phyloP scores from a whole-genome alignment of 805 yeast species.

The Candida montana region DNA sequence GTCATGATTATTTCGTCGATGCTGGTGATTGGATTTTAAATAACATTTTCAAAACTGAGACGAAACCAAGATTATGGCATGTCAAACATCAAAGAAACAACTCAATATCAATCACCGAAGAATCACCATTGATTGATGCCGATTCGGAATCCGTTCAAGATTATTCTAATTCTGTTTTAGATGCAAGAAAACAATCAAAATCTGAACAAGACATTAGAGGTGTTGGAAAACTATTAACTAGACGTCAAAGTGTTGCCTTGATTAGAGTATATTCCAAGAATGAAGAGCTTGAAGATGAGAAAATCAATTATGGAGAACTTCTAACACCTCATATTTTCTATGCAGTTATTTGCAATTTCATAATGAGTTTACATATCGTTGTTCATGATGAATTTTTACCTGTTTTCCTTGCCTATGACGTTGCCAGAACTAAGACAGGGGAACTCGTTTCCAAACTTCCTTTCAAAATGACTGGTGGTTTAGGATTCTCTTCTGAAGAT shows the following conservation, averaged over 20 bases:
- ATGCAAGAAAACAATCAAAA: background rate
- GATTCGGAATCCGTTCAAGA: background rate
- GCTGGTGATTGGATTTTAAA: slow-evolving; percentile 34
- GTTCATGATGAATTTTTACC: slow-evolving; percentile 54
- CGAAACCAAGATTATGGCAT: slow-evolving; percentile 27
- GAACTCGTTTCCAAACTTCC: slow-evolving; percentile 15
- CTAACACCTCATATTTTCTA: slow-evolving; percentile 29
- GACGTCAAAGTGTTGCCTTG: slow-evolving; percentile 29
- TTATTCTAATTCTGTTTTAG: background rate
- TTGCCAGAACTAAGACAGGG: slow-evolving; percentile 13
- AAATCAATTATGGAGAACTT: slow-evolving; percentile 20
- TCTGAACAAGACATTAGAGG: slow-evolving; percentile 25
- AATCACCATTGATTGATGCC: slow-evolving; percentile 15
- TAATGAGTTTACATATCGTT: slow-evolving; percentile 41
- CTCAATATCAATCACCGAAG: slow-evolving; percentile 9
- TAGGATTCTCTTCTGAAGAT: slow-evolving; percentile 16
- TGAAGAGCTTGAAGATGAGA: slow-evolving; percentile 25
- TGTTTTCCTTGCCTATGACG: slow-evolving; percentile 40
- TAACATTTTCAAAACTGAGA: slow-evolving; percentile 15
- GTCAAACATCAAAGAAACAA: background rate
- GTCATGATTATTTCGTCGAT: slow-evolving; percentile 41
- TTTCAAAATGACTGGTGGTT: slow-evolving; percentile 18
- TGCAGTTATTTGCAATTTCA: slow-evolving; percentile 34
- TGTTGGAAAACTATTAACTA: slow-evolving; percentile 22
- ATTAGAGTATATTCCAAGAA: slow-evolving; percentile 28